Evolutionary conservation across 2,329 filamentous ascomycete species (phyloP), one percentile per base, ranked within the genome.

Genomic region (Phialophora tarda): DNA sequence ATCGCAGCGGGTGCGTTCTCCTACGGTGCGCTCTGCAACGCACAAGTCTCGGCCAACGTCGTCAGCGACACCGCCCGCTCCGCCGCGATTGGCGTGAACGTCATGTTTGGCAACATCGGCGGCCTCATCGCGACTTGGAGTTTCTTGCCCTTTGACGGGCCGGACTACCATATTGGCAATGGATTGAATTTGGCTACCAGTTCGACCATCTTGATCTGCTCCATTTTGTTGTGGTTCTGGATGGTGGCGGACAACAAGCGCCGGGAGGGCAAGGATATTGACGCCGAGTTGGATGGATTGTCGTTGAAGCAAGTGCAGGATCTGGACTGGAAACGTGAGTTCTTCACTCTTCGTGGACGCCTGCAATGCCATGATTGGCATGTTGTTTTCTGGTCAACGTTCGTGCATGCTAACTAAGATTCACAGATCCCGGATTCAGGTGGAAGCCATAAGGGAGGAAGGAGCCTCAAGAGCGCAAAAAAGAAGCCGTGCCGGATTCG

Each of bases 61-160:
- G 84, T 91, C 7, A 88, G 86, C 3, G 90, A 92, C 71, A 90
- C 89, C 0, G 87, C 89, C 0, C 83, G 89, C 14, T 86, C 86
- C 10, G 84, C 87, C 0, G 88, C 88, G 3, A 89, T 91, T 53
- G 88, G 86, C 11, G 85, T 84, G 0, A 87, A 86, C 61, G 87
- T 91, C 73, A 91, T 91, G 88, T 79, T 90, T 26, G 90, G 89
- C 30, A 91, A 91, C 62, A 74, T 91, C n/a, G 90, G 90, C 1
- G 90, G 89, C 0, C 75, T 91, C 38, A 83, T 90, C 65, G 83
- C 85, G 0, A 89, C 86, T 0, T 91, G 88, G 88, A 83, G 81
- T 1, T 91, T 89, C 77, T 72, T 91, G 17, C 83, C 84, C 0
- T 85, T 79, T 71, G 89, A 91, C 73, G 85, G 72, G 0, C 89